phyloP scores from a whole-genome alignment of 768 basidiomycete species.

The Sutorius australiensis region DNA sequence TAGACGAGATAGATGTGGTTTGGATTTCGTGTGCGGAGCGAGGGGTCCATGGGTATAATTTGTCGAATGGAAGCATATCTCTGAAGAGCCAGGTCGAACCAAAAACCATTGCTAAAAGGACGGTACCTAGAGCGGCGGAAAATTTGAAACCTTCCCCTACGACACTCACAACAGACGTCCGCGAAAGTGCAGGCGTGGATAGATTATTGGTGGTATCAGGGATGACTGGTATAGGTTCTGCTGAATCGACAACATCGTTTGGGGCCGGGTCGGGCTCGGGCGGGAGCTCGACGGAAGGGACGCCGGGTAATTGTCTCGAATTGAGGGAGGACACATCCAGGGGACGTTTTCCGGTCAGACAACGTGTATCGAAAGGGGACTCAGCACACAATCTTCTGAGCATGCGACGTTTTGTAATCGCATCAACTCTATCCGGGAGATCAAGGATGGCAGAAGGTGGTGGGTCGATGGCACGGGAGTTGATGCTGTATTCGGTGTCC shows the following conservation, averaged over 20 bases:
- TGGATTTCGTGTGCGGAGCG: background rate
- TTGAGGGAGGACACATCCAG: constrained; percentile 48
- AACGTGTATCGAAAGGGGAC: constrained; percentile 46
- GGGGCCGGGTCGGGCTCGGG: constrained; percentile 20
- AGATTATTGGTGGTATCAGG: constrained; percentile 15
- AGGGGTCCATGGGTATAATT: constrained; percentile 9
- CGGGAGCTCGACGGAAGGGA: constrained; percentile 36
- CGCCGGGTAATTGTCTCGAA: constrained; percentile 60
- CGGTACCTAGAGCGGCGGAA: constrained; percentile 18
- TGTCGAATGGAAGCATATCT: constrained; percentile 13
- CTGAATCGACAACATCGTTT: constrained; percentile 9
- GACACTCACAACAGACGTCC: constrained; percentile 11
- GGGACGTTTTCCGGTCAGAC: constrained; percentile 58
- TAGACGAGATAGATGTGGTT: background rate
- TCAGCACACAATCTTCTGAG: constrained; percentile 38
- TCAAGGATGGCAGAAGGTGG: constrained; percentile 34
- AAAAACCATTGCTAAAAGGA: constrained; percentile 22
- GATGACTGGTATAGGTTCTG: constrained; percentile 15
- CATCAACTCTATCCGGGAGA: constrained; percentile 41
- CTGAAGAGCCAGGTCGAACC: constrained; percentile 26
- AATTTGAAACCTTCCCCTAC: constrained; percentile 14
- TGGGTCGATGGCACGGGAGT: constrained; percentile 35
- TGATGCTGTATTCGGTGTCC: constrained; percentile 37
- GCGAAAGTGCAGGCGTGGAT: constrained; percentile 12
- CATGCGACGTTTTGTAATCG: constrained; percentile 43